Evolutionary conservation across 352 stramenopile genomes (phyloP).

Genomic region (Pythium periplocum): DNA sequence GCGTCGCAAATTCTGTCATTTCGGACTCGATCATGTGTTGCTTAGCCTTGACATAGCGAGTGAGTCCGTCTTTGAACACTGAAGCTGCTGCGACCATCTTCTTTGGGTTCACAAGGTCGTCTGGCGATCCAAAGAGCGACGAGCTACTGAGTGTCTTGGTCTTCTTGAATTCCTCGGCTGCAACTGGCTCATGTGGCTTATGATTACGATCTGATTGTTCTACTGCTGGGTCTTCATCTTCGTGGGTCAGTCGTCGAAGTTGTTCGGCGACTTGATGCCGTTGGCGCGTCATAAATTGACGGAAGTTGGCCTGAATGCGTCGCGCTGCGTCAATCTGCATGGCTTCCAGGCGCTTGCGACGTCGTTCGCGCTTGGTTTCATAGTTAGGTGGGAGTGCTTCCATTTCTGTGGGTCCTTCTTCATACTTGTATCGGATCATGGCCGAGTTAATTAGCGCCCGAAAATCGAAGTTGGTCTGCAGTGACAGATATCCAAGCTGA

Average conservation of each 20-base stretch:
- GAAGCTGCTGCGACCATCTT: slow-evolving; percentile 27
- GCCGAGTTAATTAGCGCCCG: slow-evolving; percentile 37
- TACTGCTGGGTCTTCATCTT: slow-evolving; percentile 3
- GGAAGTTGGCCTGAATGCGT: slow-evolving; percentile 20
- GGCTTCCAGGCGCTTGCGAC: slow-evolving; percentile 6
- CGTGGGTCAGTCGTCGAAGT: slow-evolving; percentile 11
- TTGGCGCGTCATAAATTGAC: neutral
- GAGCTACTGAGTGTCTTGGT: neutral
- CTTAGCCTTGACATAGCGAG: slow-evolving; percentile 35
- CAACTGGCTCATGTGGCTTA: too few species aligned
- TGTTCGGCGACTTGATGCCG: slow-evolving; percentile 3
- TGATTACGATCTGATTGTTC: too few species aligned
- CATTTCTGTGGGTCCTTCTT: neutral
- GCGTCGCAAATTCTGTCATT: slow-evolving; percentile 24
- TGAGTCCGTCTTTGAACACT: slow-evolving; percentile 22
- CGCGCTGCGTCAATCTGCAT: neutral
- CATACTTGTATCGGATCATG: slow-evolving; percentile 15
- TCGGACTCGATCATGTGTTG: slow-evolving; percentile 33
- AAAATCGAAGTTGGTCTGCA: slow-evolving; percentile 55
- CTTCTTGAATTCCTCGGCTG: too few species aligned
- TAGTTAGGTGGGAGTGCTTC: neutral
- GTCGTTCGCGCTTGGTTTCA: slow-evolving; percentile 10
- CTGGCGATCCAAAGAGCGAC: slow-evolving; percentile 6
- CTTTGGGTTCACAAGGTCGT: slow-evolving; percentile 14
- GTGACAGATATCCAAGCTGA: slow-evolving; percentile 36